These are phyloP conservation scores for Phoma sp. DNA, from an alignment of 2,329 filamentous ascomycete species.

Conservation along the genomic window DNA sequence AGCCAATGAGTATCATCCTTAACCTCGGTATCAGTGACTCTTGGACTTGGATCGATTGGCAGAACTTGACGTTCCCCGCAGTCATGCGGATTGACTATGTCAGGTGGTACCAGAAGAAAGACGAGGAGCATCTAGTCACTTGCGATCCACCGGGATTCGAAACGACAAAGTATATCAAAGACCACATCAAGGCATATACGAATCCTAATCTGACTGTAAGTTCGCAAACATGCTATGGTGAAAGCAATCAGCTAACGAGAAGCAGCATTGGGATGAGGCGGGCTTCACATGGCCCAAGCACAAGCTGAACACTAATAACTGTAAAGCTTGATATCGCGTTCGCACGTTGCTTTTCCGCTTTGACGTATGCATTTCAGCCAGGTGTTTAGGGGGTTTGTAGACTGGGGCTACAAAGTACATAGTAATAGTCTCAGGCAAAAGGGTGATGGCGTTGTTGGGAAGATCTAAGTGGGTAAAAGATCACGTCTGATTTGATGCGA, in stretches of 20 bases:
- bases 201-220: constrained; percentile 60
- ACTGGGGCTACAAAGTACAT: background rate
- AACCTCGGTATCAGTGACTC: constrained; percentile 60
- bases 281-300: constrained; percentile 52
- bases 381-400: constrained; percentile 5
- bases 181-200: constrained; percentile 55
- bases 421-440: background rate
- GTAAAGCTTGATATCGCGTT: constrained; percentile 15
- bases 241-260: constrained; percentile 2
- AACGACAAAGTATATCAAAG: constrained; percentile 58
- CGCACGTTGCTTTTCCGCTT: background rate
- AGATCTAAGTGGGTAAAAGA: no score
- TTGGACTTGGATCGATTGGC: constrained; percentile 57
- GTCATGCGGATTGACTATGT: constrained; percentile 63
- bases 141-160: constrained; percentile 62
- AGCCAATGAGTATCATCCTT: constrained; percentile 61
- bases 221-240: background rate
- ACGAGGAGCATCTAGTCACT: constrained; percentile 55
- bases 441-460: no score
- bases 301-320: constrained; percentile 50
- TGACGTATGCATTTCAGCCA: constrained; percentile 3
- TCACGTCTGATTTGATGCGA: background rate
- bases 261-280: constrained; percentile 42
- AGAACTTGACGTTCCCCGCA: constrained; percentile 55
- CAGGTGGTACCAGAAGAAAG: constrained; percentile 60